These are phyloP conservation scores for Suhomyces xylopsoci DNA, from an alignment of 805 yeast genomes.

Conservation along the genomic window DNA sequence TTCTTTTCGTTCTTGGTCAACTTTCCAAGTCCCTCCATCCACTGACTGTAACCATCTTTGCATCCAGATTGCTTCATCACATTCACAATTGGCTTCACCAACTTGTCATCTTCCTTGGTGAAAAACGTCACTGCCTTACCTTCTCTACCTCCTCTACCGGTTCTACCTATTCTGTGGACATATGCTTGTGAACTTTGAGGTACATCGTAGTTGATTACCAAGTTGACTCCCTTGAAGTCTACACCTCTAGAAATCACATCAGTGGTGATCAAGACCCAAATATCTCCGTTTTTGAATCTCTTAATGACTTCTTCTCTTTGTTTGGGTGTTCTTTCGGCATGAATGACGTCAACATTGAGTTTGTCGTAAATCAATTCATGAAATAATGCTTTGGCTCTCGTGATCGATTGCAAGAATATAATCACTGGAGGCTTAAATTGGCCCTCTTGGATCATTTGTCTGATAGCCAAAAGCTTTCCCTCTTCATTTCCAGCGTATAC, in stretches of 20 bases:
- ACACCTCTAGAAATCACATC: constrained; percentile 96
- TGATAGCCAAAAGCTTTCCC: constrained; percentile 88
- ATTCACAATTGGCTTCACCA: constrained; percentile 80
- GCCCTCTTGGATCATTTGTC: constrained; percentile 82
- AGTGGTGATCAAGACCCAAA: constrained; percentile 96
- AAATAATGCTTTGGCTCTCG: constrained; percentile 91
- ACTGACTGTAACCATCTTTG: constrained; percentile 57
- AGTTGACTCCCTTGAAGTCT: constrained; percentile 91
- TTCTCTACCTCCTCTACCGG: constrained; percentile 88
- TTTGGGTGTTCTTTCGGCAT: constrained; percentile 85
- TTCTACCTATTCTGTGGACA: constrained; percentile 97
- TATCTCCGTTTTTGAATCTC: constrained; percentile 81
- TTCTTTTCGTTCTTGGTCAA: constrained; percentile 62
- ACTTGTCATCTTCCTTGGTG: constrained; percentile 80
- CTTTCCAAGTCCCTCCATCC: constrained; percentile 78
- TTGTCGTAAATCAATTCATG: constrained; percentile 91
- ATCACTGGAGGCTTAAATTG: constrained; percentile 90
- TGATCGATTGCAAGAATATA: constrained; percentile 86
- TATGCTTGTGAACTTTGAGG: constrained; percentile 92
- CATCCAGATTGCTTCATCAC: constrained; percentile 94
- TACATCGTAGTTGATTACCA: constrained; percentile 94
- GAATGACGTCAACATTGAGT: constrained; percentile 91
- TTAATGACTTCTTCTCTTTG: constrained; percentile 86
- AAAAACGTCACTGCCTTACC: constrained; percentile 91
- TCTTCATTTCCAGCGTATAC: constrained; percentile 90